Base-by-base conservation (phyloP, 192 early-diverging fungal genomes). In the Obelidium mucronatum region DNA sequence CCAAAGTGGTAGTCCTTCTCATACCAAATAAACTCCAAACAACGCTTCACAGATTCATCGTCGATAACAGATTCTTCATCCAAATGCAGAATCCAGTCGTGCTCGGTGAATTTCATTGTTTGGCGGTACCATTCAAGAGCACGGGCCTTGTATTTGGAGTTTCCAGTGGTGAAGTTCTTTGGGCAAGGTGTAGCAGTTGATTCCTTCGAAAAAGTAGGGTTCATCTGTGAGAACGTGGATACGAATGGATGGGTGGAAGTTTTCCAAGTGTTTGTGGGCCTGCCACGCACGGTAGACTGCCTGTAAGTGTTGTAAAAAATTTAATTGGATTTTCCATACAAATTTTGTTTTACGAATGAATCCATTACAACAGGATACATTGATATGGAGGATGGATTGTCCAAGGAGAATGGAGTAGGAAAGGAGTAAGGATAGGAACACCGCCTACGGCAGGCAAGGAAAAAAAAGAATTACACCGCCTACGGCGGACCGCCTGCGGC, bases 51-150 rank as follows among this genome's bases (percentile, higher is more conserved):
- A 51, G 81, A 80, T 58, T 88, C 82, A 77, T 86, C 84, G 58
- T 88, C 87, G 81, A 88, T 88, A 33, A 88, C 87, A 52, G 82
- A 84, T 70, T 88, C 87, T 78, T 88, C 87, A 66, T 88, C 87
- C 60, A 88, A 67, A 59, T 88, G 87, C 28, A 88, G 78, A 37
- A 88, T 79, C 87, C 87, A 88, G 80, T 88, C 87, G 75, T 85
- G 80, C 68, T 88, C 84, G 36, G 87, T 86, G 78, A 77, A 85
- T 6, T 76, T 73, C 81, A 86, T 81, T 19, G 82, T 84, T 69
- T 86, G 84, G 40, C 87, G 82, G 80, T 88, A 88, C 87, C 87
- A 88, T 67, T 88, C 87, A 63, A 88, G 82, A 40, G 87, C 87
- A 40, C 87, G 84, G 1, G 87, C 87, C 75, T 88, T 88, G 81